A percentile compares a stretch with the other conserved stretches of the same genome.
Conservation (phyloP, 106 monocot species). For the Gastrodia elata region DNA sequence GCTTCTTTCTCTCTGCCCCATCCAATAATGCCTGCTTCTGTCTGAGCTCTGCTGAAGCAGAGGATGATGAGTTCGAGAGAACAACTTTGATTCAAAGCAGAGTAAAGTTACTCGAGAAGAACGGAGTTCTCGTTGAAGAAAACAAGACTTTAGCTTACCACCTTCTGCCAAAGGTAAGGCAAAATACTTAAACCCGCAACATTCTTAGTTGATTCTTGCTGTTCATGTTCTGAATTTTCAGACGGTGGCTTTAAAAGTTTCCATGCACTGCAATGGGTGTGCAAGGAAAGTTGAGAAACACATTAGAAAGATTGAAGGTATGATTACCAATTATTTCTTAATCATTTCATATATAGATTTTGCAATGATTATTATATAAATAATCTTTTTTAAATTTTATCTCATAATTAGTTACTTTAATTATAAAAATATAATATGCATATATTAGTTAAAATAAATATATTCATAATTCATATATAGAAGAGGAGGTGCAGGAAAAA, state of each 20-base stretch:
- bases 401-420: too few relatives aligned
- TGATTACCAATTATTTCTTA: too few relatives aligned
- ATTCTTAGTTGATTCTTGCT: neutral
- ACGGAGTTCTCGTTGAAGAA: neutral
- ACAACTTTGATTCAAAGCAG: slow-evolving; percentile 1
- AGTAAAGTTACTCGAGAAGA: neutral
- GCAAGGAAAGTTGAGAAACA: slow-evolving; percentile 70
- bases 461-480: too few relatives aligned
- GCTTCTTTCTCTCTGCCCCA: neutral
- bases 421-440: too few relatives aligned
- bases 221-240: slow-evolving; percentile 10
- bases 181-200: neutral
- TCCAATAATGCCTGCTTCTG: slow-evolving; percentile 2
- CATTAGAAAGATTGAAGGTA: slow-evolving; percentile 73
- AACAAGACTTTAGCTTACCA: slow-evolving; percentile 3
- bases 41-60: neutral
- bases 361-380: too few relatives aligned
- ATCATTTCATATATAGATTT: too few relatives aligned
- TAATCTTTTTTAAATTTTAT: too few relatives aligned
- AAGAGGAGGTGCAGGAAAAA: too few relatives aligned
- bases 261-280: slow-evolving; percentile 72
- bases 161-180: neutral
- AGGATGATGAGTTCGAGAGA: slow-evolving; percentile 7
- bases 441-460: too few relatives aligned
- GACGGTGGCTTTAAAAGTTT: slow-evolving; percentile 57